These are phyloP conservation scores for Yamadazyma tumulicola DNA, from an alignment of 805 yeast genomes.

Conservation along the genomic window DNA sequence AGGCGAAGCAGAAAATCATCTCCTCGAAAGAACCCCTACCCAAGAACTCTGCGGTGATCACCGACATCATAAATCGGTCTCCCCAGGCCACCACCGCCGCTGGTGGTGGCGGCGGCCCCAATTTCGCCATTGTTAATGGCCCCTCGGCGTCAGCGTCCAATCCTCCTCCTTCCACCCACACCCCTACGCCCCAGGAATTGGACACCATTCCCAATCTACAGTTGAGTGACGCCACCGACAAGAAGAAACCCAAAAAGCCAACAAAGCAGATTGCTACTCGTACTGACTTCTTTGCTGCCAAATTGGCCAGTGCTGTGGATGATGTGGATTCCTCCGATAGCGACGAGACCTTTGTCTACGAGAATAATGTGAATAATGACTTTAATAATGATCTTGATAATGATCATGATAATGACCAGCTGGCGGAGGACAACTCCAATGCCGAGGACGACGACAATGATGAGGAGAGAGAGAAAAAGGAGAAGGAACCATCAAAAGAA, in stretches of 20 bases:
- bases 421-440: too few species aligned
- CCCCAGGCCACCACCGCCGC: constrained; percentile 25
- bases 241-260: constrained; percentile 22
- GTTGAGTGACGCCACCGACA: constrained; percentile 6
- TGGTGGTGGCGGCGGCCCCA: too few species aligned
- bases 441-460: constrained; percentile 24
- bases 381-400: constrained; percentile 5
- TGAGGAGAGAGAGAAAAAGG: background rate
- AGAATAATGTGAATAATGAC: constrained; percentile 34
- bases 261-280: constrained; percentile 60
- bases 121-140: constrained; percentile 12
- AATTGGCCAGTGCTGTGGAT: constrained; percentile 88
- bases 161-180: background rate
- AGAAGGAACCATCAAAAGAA: background rate
- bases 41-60: constrained; percentile 31
- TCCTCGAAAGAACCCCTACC: constrained; percentile 34
- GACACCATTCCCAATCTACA: constrained; percentile 13
- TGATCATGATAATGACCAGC: constrained; percentile 8
- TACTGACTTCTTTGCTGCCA: constrained; percentile 94
- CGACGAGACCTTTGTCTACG: constrained; percentile 96
- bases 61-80: constrained; percentile 34
- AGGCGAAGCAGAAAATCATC: constrained; percentile 41
- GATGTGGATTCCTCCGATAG: constrained; percentile 84
- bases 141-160: background rate
- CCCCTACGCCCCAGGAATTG: constrained; percentile 2